These are phyloP conservation scores for Fusarium agapanthi DNA, from an alignment of 2,329 filamentous ascomycete genomes.

Conservation along the genomic window DNA sequence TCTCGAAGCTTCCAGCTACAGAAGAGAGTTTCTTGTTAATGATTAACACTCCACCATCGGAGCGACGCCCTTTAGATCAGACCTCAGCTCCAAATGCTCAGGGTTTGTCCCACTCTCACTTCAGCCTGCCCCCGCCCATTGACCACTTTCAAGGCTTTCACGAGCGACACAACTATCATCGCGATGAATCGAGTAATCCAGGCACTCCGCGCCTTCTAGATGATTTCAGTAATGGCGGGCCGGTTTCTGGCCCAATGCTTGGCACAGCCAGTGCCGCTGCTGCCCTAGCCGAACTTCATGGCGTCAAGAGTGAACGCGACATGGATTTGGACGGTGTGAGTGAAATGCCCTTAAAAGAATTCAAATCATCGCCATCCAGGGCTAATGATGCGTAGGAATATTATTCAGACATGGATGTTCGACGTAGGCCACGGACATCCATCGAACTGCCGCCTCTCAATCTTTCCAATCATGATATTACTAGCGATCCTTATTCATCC, in stretches of 20 bases:
- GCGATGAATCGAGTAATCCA: conserved; percentile 72
- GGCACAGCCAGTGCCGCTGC: conserved; percentile 78
- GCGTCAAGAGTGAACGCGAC: conserved; percentile 77
- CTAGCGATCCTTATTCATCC: conserved; percentile 76
- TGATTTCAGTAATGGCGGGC: conserved; percentile 65
- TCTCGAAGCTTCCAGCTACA: conserved; percentile 95
- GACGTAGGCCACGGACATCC: conserved; percentile 70
- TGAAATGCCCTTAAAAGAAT: conserved; percentile 45
- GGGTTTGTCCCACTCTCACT: conserved; percentile 42
- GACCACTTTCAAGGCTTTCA: conserved; percentile 43
- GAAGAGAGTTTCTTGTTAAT: conserved; percentile 98
- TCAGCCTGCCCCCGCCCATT: conserved; percentile 28
- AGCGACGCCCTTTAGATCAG: conserved; percentile 63
- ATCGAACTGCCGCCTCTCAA: conserved; percentile 79
- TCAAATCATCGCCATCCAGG: conserved; percentile 11
- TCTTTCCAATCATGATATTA: conserved; percentile 65
- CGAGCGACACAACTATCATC: conserved; percentile 67
- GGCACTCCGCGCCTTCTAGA: conserved; percentile 75
- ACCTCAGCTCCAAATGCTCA: conserved; percentile 46
- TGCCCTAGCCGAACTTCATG: conserved; percentile 83
- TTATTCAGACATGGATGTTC: conserved; percentile 75
- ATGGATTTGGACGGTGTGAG: conserved; percentile 82
- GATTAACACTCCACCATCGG: conserved; percentile 88
- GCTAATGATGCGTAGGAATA: conserved; percentile 60
- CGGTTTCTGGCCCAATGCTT: conserved; percentile 54